phyloP scores from a whole-genome alignment of 2,329 filamentous ascomycete species.

The Tympanopsis confertula region DNA sequence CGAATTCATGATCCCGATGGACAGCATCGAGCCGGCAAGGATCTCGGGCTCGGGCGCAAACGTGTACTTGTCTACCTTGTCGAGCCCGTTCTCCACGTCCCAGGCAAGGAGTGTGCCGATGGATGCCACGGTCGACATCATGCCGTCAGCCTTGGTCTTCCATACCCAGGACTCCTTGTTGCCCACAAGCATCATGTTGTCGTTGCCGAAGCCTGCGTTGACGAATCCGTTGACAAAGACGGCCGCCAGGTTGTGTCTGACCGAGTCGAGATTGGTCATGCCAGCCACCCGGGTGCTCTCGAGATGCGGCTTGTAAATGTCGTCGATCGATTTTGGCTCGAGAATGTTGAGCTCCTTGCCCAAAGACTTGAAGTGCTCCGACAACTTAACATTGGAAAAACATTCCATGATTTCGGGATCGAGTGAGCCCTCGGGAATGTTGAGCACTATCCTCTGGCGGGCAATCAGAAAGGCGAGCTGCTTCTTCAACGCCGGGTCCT shows the following conservation, averaged over 20 bases:
- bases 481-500: constrained; percentile 74
- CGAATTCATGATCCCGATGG: constrained; percentile 90
- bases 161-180: constrained; percentile 92
- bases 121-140: constrained; percentile 92
- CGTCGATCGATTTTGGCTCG: constrained; percentile 91
- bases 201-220: constrained; percentile 87
- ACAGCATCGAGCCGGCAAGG: constrained; percentile 81
- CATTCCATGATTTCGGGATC: constrained; percentile 67
- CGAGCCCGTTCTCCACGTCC: constrained; percentile 84
- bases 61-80: constrained; percentile 90
- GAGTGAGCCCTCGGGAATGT: constrained; percentile 47
- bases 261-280: constrained; percentile 88
- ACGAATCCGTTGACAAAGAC: constrained; percentile 96
- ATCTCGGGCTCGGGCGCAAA: constrained; percentile 75
- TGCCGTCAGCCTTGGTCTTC: constrained; percentile 98
- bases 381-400: constrained; percentile 74
- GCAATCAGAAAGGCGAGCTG: constrained; percentile 90
- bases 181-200: constrained; percentile 94
- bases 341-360: constrained; percentile 94
- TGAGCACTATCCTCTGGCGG: constrained; percentile 77
- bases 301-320: constrained; percentile 98
- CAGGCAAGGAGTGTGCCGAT: constrained; percentile 83
- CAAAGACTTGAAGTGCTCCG: constrained; percentile 85
- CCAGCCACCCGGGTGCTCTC: constrained; percentile 89
- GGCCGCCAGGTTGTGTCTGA: constrained; percentile 86